Evolutionary conservation across 306 rosid species (phyloP).

Genomic region (Lathyrus aphaca): DNA sequence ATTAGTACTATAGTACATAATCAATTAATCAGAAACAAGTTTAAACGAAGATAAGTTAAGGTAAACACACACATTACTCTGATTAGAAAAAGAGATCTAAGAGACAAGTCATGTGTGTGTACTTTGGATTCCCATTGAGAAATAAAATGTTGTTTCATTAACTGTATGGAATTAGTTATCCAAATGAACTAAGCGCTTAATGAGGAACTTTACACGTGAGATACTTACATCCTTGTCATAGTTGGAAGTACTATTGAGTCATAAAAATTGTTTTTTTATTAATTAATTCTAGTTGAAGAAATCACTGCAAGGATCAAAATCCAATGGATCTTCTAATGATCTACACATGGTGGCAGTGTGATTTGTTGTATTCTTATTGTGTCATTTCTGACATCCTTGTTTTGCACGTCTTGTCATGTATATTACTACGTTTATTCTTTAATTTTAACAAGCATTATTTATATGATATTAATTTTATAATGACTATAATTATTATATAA

Average conservation of each 20-base stretch:
- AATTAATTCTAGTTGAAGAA: not conserved
- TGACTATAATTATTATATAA: too few relatives aligned
- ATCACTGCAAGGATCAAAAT: constrained; percentile 35
- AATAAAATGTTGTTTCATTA: constrained; percentile 4
- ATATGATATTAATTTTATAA: too few relatives aligned
- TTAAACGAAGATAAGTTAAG: constrained; percentile 16
- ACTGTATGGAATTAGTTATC: constrained; percentile 14
- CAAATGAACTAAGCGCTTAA: constrained; percentile 34
- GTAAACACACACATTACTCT: constrained; percentile 8
- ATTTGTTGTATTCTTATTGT: constrained; percentile 36
- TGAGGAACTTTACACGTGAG: constrained; percentile 50
- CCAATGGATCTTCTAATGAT: constrained; percentile 38
- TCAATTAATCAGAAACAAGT: not conserved
- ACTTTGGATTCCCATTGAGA: constrained; percentile 54
- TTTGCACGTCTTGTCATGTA: constrained; percentile 37
- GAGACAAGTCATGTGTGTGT: constrained; percentile 50
- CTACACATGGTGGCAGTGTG: constrained; percentile 46
- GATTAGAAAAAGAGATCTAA: constrained; percentile 14
- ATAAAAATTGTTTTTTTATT: constrained; percentile 10
- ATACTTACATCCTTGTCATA: constrained; percentile 33
- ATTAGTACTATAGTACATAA: too few relatives aligned
- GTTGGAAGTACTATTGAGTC: constrained; percentile 25
- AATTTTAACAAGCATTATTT: not conserved
- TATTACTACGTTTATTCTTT: not conserved
- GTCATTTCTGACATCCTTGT: constrained; percentile 36